phyloP scores from a whole-genome alignment of 345 rosid genomes.

The Bretschneidera sinensis region DNA sequence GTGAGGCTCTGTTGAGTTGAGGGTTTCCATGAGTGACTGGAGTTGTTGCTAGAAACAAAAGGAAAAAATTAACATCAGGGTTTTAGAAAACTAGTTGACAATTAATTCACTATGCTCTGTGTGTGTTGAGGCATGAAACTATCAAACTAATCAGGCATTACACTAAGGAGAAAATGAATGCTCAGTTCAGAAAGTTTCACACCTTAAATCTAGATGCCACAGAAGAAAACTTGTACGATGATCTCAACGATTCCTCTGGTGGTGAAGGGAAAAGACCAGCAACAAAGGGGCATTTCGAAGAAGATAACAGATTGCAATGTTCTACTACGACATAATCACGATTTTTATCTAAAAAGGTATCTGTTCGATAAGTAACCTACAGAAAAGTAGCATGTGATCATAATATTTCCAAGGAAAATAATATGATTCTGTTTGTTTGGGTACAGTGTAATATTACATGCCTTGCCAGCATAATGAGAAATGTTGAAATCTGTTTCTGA shows the following conservation, averaged over 20 bases:
- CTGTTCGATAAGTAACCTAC: constrained; percentile 90
- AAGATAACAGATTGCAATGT: constrained; percentile 84
- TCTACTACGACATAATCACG: constrained; percentile 95
- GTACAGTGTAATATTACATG: constrained; percentile 29
- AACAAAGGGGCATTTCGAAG: constrained; percentile 77
- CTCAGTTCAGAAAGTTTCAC: constrained; percentile 11
- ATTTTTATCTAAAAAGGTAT: constrained; percentile 86
- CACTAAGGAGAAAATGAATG: background rate
- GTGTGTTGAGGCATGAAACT: no score
- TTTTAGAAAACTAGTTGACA: background rate
- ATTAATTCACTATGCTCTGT: no score
- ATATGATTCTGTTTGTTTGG: constrained; percentile 9
- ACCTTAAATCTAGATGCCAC: constrained; percentile 98
- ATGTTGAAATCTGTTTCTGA: constrained; percentile 89
- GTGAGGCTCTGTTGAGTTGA: constrained; percentile 89
- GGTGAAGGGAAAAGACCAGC: constrained; percentile 70
- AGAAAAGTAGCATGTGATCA: constrained; percentile 21
- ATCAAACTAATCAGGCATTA: background rate
- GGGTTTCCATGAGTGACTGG: constrained; percentile 97
- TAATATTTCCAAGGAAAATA: background rate
- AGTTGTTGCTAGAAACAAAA: constrained; percentile 80
- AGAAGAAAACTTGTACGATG: constrained; percentile 97
- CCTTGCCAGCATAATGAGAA: constrained; percentile 99
- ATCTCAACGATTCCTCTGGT: constrained; percentile 71
- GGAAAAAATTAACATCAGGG: constrained; percentile 11